Conservation (phyloP, 352 stramenopile genomes). For the Globisporangium okanoganense region DNA sequence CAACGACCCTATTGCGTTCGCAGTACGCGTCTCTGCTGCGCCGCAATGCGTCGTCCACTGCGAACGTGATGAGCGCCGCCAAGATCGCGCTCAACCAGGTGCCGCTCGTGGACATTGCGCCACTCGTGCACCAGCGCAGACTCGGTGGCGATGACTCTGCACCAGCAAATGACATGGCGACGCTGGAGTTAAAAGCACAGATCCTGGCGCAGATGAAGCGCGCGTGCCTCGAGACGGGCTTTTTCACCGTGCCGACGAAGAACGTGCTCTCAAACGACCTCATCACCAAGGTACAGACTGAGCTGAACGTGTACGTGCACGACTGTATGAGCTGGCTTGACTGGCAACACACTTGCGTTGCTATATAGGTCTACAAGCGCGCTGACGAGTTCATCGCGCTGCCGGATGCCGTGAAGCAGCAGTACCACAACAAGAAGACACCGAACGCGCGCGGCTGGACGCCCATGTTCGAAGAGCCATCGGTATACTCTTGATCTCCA, state of each 20-base stretch:
- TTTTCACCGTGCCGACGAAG: slow-evolving; percentile 76
- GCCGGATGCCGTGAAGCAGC: slow-evolving; percentile 51
- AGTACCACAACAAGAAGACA: slow-evolving; percentile 77
- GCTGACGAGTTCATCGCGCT: slow-evolving; percentile 69
- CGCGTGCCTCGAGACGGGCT: slow-evolving; percentile 57
- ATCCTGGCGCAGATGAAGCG: slow-evolving; percentile 55
- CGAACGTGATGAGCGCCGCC: slow-evolving; percentile 39
- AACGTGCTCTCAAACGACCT: slow-evolving; percentile 48
- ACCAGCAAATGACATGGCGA: not conserved
- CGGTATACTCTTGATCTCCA: slow-evolving; percentile 27
- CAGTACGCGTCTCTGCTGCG: not conserved
- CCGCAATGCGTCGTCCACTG: slow-evolving; percentile 5
- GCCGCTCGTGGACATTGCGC: slow-evolving; percentile 66
- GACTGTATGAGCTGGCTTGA: not conserved
- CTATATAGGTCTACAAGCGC: slow-evolving; percentile 45
- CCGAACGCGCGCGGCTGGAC: slow-evolving; percentile 76
- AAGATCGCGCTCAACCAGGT: slow-evolving; percentile 48
- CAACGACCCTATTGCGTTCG: not conserved
- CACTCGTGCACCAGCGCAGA: slow-evolving; percentile 33
- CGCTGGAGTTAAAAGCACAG: slow-evolving; percentile 25
- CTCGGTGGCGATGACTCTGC: not conserved
- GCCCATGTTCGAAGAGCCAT: slow-evolving; percentile 80
- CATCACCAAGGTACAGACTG: slow-evolving; percentile 32
- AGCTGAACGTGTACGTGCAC: not conserved
- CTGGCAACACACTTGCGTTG: not conserved